Evolutionary conservation across 495 filamentous ascomycete species (phyloP).

Genomic region (Tuber magnatum): DNA sequence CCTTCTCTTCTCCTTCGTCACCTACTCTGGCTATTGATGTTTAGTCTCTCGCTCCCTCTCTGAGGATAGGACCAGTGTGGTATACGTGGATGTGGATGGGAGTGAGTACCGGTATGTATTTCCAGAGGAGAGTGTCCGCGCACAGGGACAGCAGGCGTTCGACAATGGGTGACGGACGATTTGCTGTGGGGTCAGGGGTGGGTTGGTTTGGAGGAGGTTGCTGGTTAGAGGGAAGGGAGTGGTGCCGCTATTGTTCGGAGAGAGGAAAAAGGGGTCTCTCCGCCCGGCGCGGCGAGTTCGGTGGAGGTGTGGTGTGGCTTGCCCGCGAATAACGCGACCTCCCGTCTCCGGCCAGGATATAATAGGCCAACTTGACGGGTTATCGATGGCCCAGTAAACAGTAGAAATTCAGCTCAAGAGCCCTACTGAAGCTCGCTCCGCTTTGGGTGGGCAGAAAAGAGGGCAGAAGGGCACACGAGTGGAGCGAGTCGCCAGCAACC

Average conservation of each 20-base stretch:
- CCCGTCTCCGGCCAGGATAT: slow-evolving; percentile 30
- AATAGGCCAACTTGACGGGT: slow-evolving; percentile 4
- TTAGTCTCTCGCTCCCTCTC: not conserved
- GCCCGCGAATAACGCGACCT: slow-evolving; percentile 36
- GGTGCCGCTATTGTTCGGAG: slow-evolving; percentile 14
- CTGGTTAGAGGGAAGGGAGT: not conserved
- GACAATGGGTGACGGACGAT: slow-evolving; percentile 27
- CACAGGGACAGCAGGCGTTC: slow-evolving; percentile 16
- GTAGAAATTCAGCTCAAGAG: not conserved
- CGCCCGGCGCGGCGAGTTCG: slow-evolving; percentile 3
- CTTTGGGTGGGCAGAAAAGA: slow-evolving; percentile 4
- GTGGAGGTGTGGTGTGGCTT: slow-evolving; percentile 31
- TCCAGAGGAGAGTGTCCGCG: not conserved
- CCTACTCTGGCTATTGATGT: not conserved
- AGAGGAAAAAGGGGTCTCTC: slow-evolving; percentile 25
- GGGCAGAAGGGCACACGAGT: not conserved
- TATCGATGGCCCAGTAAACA: not conserved
- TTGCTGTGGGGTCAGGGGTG: slow-evolving; percentile 31
- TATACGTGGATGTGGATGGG: not conserved
- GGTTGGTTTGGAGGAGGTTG: slow-evolving; percentile 33
- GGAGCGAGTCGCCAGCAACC: not conserved
- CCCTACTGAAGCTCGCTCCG: not conserved
- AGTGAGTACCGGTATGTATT: not conserved
- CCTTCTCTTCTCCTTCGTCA: not conserved
- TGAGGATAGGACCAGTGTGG: not conserved